Evolutionary conservation across 179 eudicot species (phyloP).

Genomic region (Corrigiola litoralis): DNA sequence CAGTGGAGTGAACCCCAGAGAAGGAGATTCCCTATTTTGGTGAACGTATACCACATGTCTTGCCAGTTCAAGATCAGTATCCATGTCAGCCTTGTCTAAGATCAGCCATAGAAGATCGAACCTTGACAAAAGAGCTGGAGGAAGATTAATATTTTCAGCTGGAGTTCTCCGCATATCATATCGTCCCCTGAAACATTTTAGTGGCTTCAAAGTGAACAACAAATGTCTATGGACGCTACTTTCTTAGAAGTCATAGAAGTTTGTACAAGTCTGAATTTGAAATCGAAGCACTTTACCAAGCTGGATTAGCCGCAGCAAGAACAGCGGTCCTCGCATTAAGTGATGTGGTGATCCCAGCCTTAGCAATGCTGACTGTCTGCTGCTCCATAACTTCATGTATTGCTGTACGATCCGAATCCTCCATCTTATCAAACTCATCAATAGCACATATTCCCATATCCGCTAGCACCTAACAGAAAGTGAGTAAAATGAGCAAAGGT

Average conservation of each 20-base stretch:
- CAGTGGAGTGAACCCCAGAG: constrained; percentile 90
- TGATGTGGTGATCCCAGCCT: constrained; percentile 98
- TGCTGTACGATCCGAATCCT: constrained; percentile 94
- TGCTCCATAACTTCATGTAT: constrained; percentile 99
- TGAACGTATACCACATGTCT: constrained; percentile 97
- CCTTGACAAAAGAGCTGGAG: constrained; percentile 97
- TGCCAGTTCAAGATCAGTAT: constrained; percentile 94
- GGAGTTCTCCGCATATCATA: constrained; percentile 96
- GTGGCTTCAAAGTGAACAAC: constrained; percentile 1
- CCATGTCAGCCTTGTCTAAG: constrained; percentile 97
- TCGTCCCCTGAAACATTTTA: constrained; percentile 73
- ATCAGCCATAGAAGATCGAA: constrained; percentile 96
- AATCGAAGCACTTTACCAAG: constrained; percentile 48
- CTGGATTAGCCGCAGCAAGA: constrained; percentile 99
- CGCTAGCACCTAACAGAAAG: constrained; percentile 71
- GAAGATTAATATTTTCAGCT: constrained; percentile 97
- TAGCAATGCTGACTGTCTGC: constrained; percentile 99
- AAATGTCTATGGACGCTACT: background rate
- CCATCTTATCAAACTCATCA: constrained; percentile 99
- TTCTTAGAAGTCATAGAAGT: background rate
- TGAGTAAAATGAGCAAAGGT: constrained; percentile 1
- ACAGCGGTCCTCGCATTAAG: constrained; percentile 96
- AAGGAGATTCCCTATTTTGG: constrained; percentile 88
- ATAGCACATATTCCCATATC: constrained; percentile 99
- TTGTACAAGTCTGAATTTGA: background rate